Percentiles rank a stretch among this genome's conserved stretches.
Conservation (phyloP, 2,329 filamentous ascomycete genomes). For the Colletotrichum musicola region DNA sequence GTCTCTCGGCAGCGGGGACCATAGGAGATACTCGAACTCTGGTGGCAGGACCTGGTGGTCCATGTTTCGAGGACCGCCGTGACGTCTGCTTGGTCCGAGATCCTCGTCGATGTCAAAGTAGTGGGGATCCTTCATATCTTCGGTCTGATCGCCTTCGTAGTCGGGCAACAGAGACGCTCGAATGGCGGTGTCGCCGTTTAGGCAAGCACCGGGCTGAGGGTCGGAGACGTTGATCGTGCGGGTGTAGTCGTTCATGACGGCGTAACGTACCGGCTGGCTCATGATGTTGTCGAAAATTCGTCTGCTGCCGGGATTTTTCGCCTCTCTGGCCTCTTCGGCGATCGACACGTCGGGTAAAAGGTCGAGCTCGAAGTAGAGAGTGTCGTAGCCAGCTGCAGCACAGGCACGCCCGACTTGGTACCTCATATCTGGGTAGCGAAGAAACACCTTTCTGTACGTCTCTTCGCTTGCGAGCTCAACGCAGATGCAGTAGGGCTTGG, state of each 20-base stretch:
- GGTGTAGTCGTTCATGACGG: slow-evolving; percentile 54
- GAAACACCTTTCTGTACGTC: slow-evolving; percentile 50
- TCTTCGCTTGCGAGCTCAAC: slow-evolving; percentile 50
- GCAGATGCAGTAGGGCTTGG: slow-evolving; percentile 56
- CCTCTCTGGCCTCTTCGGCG: slow-evolving; percentile 53
- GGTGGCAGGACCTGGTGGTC: background rate
- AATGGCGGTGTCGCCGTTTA: slow-evolving; percentile 9
- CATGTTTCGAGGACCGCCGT: background rate
- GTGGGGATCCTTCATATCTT: background rate
- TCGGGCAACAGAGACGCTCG: background rate
- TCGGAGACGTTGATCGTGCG: background rate
- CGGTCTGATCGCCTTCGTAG: background rate
- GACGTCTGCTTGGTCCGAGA: too few relatives aligned
- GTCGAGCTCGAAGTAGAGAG: slow-evolving; percentile 52
- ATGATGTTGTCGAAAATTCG: slow-evolving; percentile 50
- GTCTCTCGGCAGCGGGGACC: background rate
- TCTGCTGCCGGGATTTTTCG: background rate
- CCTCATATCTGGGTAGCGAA: slow-evolving; percentile 48
- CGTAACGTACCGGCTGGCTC: slow-evolving; percentile 44
- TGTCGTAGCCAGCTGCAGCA: slow-evolving; percentile 52
- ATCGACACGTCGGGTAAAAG: slow-evolving; percentile 50
- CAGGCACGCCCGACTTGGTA: slow-evolving; percentile 56
- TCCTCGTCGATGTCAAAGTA: slow-evolving; percentile 6
- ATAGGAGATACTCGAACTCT: background rate
- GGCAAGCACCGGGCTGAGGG: background rate